Evolutionary conservation across 495 filamentous ascomycete genomes (phyloP).

Genomic region (Viridothelium virens): DNA sequence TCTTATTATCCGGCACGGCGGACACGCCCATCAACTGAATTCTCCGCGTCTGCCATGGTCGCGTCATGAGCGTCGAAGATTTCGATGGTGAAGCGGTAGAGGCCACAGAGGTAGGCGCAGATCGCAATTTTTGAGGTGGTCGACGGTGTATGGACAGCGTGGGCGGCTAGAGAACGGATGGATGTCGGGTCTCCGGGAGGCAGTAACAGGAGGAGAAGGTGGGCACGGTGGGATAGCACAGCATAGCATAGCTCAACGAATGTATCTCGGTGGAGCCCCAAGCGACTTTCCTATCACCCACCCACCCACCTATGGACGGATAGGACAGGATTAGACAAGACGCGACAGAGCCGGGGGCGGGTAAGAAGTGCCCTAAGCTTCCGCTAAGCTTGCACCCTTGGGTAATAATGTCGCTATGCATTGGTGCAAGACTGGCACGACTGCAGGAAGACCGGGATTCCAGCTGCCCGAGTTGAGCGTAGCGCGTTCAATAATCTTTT

Average conservation of each 20-base stretch:
- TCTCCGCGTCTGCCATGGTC: neutral
- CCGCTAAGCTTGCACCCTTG: slow-evolving; percentile 2
- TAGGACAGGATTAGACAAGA: no score
- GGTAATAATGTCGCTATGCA: neutral
- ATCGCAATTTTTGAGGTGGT: neutral
- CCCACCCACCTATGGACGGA: no score
- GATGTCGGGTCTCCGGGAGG: neutral
- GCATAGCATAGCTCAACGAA: neutral
- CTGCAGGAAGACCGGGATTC: no score
- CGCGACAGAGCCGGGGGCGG: slow-evolving; percentile 1
- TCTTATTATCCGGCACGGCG: slow-evolving; percentile 3
- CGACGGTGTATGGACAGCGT: neutral
- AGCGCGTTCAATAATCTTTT: no score
- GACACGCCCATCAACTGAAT: neutral
- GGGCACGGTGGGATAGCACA: neutral
- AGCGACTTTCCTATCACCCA: neutral
- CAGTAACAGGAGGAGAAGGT: neutral
- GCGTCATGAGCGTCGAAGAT: neutral
- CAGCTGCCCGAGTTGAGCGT: no score
- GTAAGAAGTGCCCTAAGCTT: neutral
- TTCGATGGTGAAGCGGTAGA: neutral
- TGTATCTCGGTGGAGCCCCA: neutral
- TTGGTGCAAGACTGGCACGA: no score
- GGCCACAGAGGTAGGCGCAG: neutral
- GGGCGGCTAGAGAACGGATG: neutral